Evolutionary conservation across 352 stramenopile genomes (phyloP).

Genomic region (Globisporangium solare): DNA sequence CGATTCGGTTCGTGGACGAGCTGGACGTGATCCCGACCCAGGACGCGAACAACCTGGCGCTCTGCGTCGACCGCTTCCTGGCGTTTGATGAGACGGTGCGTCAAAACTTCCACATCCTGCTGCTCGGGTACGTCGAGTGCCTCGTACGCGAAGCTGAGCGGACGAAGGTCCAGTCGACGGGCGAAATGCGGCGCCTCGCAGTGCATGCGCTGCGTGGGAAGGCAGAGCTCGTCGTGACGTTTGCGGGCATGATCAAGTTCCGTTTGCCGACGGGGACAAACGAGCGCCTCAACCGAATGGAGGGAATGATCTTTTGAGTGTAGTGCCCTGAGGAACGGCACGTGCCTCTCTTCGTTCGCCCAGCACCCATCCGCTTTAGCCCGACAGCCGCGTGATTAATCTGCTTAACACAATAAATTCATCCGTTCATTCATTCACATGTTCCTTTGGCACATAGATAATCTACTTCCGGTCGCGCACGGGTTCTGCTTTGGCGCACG

Average conservation of each 20-base stretch:
- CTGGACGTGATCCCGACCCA: slow-evolving; percentile 67
- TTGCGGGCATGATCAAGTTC: slow-evolving; percentile 88
- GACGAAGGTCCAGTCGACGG: slow-evolving; percentile 60
- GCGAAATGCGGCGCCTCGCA: slow-evolving; percentile 42
- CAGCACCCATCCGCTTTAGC: no score
- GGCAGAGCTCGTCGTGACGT: slow-evolving; percentile 80
- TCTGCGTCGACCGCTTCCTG: slow-evolving; percentile 82
- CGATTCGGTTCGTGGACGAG: slow-evolving; percentile 81
- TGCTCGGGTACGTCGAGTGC: slow-evolving; percentile 86
- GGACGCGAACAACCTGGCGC: slow-evolving; percentile 44
- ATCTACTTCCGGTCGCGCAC: background rate
- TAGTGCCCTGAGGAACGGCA: no score
- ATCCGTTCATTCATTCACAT: slow-evolving; percentile 9
- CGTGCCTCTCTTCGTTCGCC: background rate
- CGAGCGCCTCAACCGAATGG: slow-evolving; percentile 82
- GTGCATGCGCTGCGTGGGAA: slow-evolving; percentile 61
- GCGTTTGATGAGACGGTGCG: slow-evolving; percentile 76
- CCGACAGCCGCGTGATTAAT: no score
- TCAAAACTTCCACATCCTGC: slow-evolving; percentile 81
- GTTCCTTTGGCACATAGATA: no score
- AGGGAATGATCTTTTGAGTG: slow-evolving; percentile 83
- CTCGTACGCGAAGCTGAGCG: slow-evolving; percentile 80
- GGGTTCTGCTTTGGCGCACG: slow-evolving; percentile 4
- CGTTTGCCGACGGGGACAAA: slow-evolving; percentile 75
- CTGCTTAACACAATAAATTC: slow-evolving; percentile 5